These are phyloP conservation scores for Magnaporthales sp. DNA, from an alignment of 2,329 filamentous ascomycete genomes.

Conservation along the genomic window DNA sequence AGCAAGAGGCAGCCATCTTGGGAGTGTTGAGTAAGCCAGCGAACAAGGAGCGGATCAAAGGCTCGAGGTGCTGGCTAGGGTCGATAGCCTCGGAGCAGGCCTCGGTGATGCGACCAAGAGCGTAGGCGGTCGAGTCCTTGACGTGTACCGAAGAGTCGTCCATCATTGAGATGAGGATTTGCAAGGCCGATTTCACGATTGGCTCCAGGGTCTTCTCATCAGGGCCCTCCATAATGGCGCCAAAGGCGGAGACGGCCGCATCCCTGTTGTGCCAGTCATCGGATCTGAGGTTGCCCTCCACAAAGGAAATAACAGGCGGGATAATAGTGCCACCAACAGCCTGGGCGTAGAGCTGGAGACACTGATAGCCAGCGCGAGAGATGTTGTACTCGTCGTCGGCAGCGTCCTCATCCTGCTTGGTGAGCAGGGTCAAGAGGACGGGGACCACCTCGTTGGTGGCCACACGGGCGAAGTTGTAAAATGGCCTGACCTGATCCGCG, in stretches of 20 bases:
- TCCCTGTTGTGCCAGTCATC: constrained; percentile 95
- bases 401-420: constrained; percentile 96
- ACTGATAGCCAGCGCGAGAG: constrained; percentile 91
- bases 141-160: constrained; percentile 83
- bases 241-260: constrained; percentile 93
- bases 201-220: constrained; percentile 88
- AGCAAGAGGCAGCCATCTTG: constrained; percentile 97
- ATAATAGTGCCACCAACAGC: constrained; percentile 81
- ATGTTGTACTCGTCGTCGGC: constrained; percentile 96
- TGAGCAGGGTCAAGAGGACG: constrained; percentile 78
- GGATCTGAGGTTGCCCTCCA: constrained; percentile 80
- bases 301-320: constrained; percentile 77
- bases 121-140: constrained; percentile 92
- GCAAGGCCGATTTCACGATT: constrained; percentile 90
- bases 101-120: constrained; percentile 92
- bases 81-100: constrained; percentile 88
- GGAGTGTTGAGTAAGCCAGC: constrained; percentile 80
- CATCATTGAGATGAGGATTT: constrained; percentile 86
- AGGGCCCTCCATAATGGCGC: constrained; percentile 97
- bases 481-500: constrained; percentile 76
- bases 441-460: constrained; percentile 92
- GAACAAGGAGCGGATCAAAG: constrained; percentile 82
- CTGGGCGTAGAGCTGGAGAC: constrained; percentile 89
- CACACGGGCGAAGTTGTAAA: constrained; percentile 92
- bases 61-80: constrained; percentile 69